Conservation (phyloP, 23 red algal genomes). For the Gracilaria caudata region DNA sequence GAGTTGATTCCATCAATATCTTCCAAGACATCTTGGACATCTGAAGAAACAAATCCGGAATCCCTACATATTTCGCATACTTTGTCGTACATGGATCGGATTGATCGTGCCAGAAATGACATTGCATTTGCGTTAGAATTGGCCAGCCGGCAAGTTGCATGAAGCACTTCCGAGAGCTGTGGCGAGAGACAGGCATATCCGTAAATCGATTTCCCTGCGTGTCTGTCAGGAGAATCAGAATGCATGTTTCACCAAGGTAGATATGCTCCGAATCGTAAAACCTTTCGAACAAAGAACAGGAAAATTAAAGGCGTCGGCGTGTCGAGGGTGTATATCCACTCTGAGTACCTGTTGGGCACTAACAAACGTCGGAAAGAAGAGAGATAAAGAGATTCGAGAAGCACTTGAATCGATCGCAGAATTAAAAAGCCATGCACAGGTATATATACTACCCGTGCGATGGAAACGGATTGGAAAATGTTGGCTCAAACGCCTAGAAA, state of each 20-base stretch:
- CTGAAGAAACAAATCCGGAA: neutral
- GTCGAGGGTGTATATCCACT: conserved; percentile 7
- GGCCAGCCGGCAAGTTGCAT: conserved; percentile 4
- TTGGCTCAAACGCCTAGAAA: neutral
- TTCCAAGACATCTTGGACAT: conserved; percentile 28
- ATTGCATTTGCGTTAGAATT: neutral
- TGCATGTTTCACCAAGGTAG: neutral
- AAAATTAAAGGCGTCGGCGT: neutral
- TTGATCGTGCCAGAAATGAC: conserved; percentile 4
- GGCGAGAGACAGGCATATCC: neutral
- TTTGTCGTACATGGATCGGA: conserved; percentile 1
- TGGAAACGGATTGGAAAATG: neutral
- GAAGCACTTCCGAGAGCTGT: conserved; percentile 5
- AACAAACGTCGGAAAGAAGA: neutral
- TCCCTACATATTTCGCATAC: conserved; percentile 14
- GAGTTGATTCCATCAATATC: neutral
- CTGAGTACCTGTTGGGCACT: neutral
- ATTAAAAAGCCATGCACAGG: neutral
- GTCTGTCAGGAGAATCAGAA: neutral
- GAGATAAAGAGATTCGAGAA: neutral
- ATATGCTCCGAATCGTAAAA: neutral
- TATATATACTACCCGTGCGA: neutral
- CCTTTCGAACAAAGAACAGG: neutral
- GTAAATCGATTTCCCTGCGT: neutral
- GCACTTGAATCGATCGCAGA: neutral